Evolutionary conservation across 176 grass and related monocot genomes (phyloP).

Genomic region (Musa beccarii): DNA sequence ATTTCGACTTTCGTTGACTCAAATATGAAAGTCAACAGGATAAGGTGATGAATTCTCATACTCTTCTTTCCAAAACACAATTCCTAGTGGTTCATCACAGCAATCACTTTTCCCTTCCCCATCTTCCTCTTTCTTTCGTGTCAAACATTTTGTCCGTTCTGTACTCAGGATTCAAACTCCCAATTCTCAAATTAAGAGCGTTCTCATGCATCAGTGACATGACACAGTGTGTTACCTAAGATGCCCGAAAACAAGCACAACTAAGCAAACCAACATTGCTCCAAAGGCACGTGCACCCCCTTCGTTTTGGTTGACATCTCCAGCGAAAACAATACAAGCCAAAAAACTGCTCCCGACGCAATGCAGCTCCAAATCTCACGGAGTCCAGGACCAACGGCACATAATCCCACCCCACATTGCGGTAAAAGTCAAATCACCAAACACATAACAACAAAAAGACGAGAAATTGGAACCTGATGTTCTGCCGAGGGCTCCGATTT

Average conservation of each 20-base stretch:
- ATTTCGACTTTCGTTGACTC: too few species aligned
- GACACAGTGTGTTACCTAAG: neutral
- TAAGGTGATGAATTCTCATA: neutral
- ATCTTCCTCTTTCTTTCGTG: neutral
- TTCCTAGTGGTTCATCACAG: neutral
- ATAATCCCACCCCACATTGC: constrained; percentile 4
- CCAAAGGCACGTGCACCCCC: neutral
- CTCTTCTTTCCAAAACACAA: neutral
- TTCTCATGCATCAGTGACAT: neutral
- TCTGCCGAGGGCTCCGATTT: constrained; percentile 29
- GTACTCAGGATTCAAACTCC: neutral
- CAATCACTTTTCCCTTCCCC: neutral
- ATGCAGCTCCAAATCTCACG: neutral
- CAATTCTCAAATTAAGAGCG: neutral
- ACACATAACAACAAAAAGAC: neutral
- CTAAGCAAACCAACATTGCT: neutral
- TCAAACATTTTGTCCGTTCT: neutral
- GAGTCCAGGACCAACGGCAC: neutral
- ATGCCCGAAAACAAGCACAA: neutral
- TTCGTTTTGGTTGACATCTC: neutral
- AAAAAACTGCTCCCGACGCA: neutral
- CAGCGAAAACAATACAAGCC: neutral
- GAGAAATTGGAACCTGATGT: neutral
- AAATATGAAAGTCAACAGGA: neutral
- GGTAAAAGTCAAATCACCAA: neutral